These are phyloP conservation scores for Croton setiger DNA, from an alignment of 441 rosid genomes.

Conservation along the genomic window DNA sequence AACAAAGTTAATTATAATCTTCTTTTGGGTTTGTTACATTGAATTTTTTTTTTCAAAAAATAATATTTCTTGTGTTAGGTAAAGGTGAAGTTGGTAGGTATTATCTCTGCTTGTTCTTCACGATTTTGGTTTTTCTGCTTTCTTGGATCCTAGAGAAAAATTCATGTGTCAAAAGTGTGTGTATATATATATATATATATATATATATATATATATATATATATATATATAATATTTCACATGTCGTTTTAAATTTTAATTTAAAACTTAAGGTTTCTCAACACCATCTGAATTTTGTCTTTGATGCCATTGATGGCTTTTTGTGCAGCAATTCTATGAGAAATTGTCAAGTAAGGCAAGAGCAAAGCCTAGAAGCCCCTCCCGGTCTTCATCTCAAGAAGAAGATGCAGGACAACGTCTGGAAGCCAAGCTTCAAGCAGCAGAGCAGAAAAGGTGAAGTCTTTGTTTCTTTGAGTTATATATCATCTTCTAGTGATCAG, in stretches of 20 bases:
- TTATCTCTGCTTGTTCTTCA: neutral
- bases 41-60: neutral
- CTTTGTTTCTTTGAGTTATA: neutral
- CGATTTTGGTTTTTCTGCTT: neutral
- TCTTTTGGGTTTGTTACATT: too few relatives aligned
- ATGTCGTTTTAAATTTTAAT: neutral
- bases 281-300: neutral
- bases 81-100: neutral
- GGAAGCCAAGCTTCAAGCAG: constrained; percentile 92
- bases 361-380: constrained; percentile 64
- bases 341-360: constrained; percentile 86
- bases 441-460: constrained; percentile 84
- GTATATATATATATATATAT: too few relatives aligned
- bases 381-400: constrained; percentile 27
- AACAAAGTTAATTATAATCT: too few relatives aligned
- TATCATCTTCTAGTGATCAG: neutral
- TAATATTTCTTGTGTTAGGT: constrained; percentile 18
- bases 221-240: neutral
- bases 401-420: constrained; percentile 48
- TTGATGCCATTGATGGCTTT: neutral
- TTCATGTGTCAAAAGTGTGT: too few relatives aligned
- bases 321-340: constrained; percentile 78
- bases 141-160: neutral
- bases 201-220: too few relatives aligned
- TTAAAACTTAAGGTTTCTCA: neutral